These are phyloP conservation scores for Verticillium nonalfalfae DNA, from an alignment of 2,329 filamentous ascomycete species.

Conservation along the genomic window DNA sequence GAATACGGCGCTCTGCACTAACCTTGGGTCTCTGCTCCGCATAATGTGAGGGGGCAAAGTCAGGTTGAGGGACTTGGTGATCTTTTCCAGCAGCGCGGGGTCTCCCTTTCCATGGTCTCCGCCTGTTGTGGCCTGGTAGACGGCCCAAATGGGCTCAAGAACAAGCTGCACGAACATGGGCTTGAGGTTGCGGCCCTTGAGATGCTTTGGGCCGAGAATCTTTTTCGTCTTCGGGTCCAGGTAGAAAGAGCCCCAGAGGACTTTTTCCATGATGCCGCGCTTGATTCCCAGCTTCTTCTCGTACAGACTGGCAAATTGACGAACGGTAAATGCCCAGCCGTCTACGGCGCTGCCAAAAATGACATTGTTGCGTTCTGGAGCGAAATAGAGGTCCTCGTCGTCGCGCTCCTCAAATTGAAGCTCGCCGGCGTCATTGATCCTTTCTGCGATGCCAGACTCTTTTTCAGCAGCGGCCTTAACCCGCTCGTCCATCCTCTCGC, in stretches of 20 bases:
- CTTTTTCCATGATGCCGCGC: slow-evolving; percentile 78
- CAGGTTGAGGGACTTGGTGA: slow-evolving; percentile 84
- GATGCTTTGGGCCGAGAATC: slow-evolving; percentile 80
- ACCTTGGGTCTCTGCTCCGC: slow-evolving; percentile 74
- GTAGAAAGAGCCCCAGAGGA: slow-evolving; percentile 95
- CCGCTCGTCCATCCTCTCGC: slow-evolving; percentile 84
- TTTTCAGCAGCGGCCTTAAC: slow-evolving; percentile 49
- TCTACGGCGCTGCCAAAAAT: slow-evolving; percentile 98
- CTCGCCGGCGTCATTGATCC: slow-evolving; percentile 49
- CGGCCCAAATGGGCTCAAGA: slow-evolving; percentile 91
- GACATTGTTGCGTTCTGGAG: slow-evolving; percentile 96
- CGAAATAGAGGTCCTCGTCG: slow-evolving; percentile 96
- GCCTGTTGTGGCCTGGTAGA: slow-evolving; percentile 84
- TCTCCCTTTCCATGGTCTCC: slow-evolving; percentile 80
- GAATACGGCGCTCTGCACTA: slow-evolving; percentile 82
- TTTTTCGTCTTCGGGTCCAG: slow-evolving; percentile 96
- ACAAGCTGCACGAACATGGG: slow-evolving; percentile 98
- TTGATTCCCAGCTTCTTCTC: slow-evolving; percentile 98
- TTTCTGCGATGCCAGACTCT: slow-evolving; percentile 29
- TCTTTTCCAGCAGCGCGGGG: slow-evolving; percentile 78
- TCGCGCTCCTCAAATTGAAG: slow-evolving; percentile 81
- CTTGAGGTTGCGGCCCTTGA: slow-evolving; percentile 86
- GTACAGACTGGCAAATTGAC: slow-evolving; percentile 88
- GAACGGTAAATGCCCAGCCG: slow-evolving; percentile 97
- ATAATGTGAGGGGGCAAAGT: slow-evolving; percentile 78